A percentile compares a stretch with the other conserved stretches of the same genome.
phyloP scores from a whole-genome alignment of 2,329 filamentous ascomycete genomes.

The Aspergillus caelatus region DNA sequence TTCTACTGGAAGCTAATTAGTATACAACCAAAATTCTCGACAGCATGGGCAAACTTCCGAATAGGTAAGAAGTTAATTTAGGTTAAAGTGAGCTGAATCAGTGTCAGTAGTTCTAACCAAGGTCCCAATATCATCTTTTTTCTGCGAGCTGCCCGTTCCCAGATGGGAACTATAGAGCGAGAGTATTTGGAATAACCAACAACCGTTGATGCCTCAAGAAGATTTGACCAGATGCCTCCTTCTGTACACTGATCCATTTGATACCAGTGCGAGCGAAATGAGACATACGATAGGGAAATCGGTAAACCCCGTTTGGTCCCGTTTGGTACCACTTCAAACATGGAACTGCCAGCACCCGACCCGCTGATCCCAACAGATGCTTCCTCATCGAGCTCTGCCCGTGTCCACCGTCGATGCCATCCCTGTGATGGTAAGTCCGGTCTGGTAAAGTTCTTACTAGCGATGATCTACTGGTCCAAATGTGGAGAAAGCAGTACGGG shows the following conservation, averaged over 20 bases:
- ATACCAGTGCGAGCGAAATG: neutral
- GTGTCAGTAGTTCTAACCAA: neutral
- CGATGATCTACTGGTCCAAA: slow-evolving; percentile 1
- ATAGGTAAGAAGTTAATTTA: slow-evolving; percentile 2
- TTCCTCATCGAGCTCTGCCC: neutral
- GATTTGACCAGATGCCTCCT: neutral
- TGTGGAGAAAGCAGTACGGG: slow-evolving; percentile 6
- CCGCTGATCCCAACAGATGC: neutral
- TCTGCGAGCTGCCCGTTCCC: neutral
- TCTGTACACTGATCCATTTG: neutral
- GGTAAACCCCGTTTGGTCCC: slow-evolving; percentile 4
- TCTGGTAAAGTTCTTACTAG: slow-evolving; percentile 4
- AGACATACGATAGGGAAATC: neutral
- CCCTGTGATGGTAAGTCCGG: neutral
- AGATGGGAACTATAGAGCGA: neutral
- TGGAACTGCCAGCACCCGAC: slow-evolving; percentile 16
- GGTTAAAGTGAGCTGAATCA: slow-evolving; percentile 5
- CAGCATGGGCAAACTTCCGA: neutral
- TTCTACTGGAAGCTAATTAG: slow-evolving; percentile 1
- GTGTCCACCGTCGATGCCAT: neutral
- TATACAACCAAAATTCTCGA: neutral
- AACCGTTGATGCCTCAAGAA: neutral
- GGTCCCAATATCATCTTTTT: neutral
- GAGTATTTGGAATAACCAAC: neutral
- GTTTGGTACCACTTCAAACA: slow-evolving; percentile 11